A percentile compares a stretch with the other conserved stretches of the same genome.
Conservation (phyloP, 495 filamentous ascomycete species). For the Podospora pseudoanserina region DNA sequence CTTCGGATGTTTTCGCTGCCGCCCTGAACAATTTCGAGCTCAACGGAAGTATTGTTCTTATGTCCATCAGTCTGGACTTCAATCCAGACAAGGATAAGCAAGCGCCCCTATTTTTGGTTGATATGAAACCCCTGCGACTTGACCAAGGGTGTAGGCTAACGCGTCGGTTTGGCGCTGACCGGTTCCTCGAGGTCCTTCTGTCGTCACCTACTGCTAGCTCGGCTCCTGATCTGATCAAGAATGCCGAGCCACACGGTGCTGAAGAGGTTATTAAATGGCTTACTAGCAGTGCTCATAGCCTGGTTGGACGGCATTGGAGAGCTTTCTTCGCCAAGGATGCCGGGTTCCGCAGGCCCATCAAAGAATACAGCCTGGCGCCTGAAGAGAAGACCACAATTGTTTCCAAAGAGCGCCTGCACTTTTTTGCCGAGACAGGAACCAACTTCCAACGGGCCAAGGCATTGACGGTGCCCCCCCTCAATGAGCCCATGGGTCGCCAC, state of each 20-base stretch:
- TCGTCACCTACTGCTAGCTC: slow-evolving; percentile 27
- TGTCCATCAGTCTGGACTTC: slow-evolving; percentile 34
- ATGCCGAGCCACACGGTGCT: slow-evolving; percentile 18
- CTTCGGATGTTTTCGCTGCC: slow-evolving; percentile 35
- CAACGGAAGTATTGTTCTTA: slow-evolving; percentile 33
- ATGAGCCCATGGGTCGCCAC: slow-evolving; percentile 18
- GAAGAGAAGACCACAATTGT: slow-evolving; percentile 36
- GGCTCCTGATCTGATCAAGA: slow-evolving; percentile 23
- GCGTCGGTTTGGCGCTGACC: slow-evolving; percentile 47
- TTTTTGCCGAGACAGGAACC: slow-evolving; percentile 44
- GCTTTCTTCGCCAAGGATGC: slow-evolving; percentile 44
- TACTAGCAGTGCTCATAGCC: slow-evolving; percentile 30
- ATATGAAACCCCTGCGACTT: slow-evolving; percentile 38
- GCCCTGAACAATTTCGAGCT: slow-evolving; percentile 35
- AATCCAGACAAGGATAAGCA: slow-evolving; percentile 28
- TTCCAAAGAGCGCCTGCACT: slow-evolving; percentile 40
- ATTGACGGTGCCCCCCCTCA: background rate
- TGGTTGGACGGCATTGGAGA: slow-evolving; percentile 45
- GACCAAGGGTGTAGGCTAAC: slow-evolving; percentile 42
- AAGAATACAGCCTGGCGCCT: slow-evolving; percentile 32
- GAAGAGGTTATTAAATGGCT: slow-evolving; percentile 44
- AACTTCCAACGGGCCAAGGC: slow-evolving; percentile 25
- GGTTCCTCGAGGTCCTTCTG: slow-evolving; percentile 44
- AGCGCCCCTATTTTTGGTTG: slow-evolving; percentile 37
- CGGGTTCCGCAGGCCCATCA: slow-evolving; percentile 35